Evolutionary conservation across 2,329 filamentous ascomycete genomes (phyloP).

Genomic region (Botrytis squamosa): DNA sequence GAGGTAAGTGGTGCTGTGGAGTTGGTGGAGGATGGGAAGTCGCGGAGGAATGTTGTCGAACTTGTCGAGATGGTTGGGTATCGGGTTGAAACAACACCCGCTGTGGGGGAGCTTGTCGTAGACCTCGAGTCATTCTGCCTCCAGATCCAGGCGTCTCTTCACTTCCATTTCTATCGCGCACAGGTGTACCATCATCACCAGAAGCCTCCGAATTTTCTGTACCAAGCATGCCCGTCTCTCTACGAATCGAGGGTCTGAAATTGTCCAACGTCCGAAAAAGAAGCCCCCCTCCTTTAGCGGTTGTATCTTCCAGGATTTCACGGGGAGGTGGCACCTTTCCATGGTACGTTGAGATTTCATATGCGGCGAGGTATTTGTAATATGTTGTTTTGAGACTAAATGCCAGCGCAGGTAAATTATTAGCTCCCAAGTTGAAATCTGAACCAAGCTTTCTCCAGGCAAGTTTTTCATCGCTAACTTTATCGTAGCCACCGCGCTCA

Average conservation of each 20-base stretch:
- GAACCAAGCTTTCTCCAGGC: conserved; percentile 77
- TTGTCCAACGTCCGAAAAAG: conserved; percentile 77
- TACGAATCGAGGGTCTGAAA: conserved; percentile 53
- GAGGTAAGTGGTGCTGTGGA: conserved; percentile 30
- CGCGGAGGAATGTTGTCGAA: conserved; percentile 57
- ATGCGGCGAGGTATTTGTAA: conserved; percentile 85
- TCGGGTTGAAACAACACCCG: conserved; percentile 84
- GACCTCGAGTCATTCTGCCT: conserved; percentile 59
- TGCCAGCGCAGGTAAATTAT: conserved; percentile 77
- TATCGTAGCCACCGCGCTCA: conserved; percentile 80
- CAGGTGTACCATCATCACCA: conserved; percentile 59
- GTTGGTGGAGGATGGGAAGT: conserved; percentile 39
- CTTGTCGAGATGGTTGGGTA: conserved; percentile 61
- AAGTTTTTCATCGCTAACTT: conserved; percentile 77
- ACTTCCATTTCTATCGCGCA: conserved; percentile 50
- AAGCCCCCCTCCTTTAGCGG: conserved; percentile 80
- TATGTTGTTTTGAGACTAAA: conserved; percentile 86
- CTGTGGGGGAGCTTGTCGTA: conserved; percentile 81
- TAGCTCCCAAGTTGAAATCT: conserved; percentile 71
- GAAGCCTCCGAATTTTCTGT: conserved; percentile 60
- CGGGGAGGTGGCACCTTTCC: conserved; percentile 80
- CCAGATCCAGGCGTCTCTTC: conserved; percentile 53
- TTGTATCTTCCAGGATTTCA: conserved; percentile 75
- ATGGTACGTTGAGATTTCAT: conserved; percentile 77
- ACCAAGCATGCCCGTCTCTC: conserved; percentile 43